Evolutionary conservation across 225 moss, liverwort and hornwort genomes (phyloP).

Genomic region (Polytrichum commune): DNA sequence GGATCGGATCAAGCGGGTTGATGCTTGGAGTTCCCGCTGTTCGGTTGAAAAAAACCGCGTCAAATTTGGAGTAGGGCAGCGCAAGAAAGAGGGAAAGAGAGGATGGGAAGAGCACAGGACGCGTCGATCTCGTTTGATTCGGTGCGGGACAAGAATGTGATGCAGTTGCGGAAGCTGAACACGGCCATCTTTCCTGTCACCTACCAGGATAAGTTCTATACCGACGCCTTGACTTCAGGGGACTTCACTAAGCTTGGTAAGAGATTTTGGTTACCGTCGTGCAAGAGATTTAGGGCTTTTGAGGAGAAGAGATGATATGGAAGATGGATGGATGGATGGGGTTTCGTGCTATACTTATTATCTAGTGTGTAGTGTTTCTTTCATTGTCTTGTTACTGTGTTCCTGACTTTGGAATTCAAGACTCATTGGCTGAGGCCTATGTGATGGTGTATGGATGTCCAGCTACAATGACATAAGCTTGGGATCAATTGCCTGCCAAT

Average conservation of each 20-base stretch:
- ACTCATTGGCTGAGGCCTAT: too few species aligned
- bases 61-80: too few species aligned
- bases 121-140: conserved; percentile 84
- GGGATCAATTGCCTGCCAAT: conserved; percentile 87
- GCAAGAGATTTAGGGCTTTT: too few species aligned
- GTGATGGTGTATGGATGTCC: neutral
- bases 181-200: conserved; percentile 87
- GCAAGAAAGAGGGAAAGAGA: neutral
- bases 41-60: too few species aligned
- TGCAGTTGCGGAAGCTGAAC: conserved; percentile 96
- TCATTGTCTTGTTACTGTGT: too few species aligned
- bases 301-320: too few species aligned
- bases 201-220: conserved; percentile 95
- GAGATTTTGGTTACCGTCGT: neutral
- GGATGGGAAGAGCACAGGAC: conserved; percentile 69
- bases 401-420: too few species aligned
- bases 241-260: conserved; percentile 95
- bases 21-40: too few species aligned
- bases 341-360: too few species aligned
- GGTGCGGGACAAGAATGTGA: conserved; percentile 89
- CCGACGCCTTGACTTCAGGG: conserved; percentile 91
- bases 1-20: too few species aligned
- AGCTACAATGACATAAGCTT: conserved; percentile 81
- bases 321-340: too few species aligned
- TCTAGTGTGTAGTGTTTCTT: too few species aligned